These are phyloP conservation scores for Asterophora lycoperdoides DNA, from an alignment of 768 basidiomycete species.

Conservation along the genomic window DNA sequence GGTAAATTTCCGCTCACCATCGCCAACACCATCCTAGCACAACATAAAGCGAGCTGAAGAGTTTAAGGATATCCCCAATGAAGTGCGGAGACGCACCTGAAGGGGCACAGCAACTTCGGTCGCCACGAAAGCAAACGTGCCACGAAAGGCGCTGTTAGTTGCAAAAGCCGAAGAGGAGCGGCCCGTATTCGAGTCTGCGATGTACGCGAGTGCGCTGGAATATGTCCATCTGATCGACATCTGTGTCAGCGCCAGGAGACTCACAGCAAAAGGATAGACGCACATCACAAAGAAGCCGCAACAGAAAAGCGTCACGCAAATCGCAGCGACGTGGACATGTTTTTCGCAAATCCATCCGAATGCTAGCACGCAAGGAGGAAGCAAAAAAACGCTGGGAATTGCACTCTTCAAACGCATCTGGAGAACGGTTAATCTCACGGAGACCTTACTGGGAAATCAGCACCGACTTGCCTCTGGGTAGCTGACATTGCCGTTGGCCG, in stretches of 20 bases:
- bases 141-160: slow-evolving; percentile 73
- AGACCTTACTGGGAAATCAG: not conserved
- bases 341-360: slow-evolving; percentile 75
- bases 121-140: slow-evolving; percentile 60
- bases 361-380: slow-evolving; percentile 57
- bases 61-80: not conserved
- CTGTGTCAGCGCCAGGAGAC: not conserved
- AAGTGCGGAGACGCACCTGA: slow-evolving; percentile 39
- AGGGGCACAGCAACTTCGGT: slow-evolving; percentile 73
- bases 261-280: slow-evolving; percentile 19
- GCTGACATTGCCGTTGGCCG: slow-evolving; percentile 35
- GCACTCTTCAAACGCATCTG: slow-evolving; percentile 75
- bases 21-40: slow-evolving; percentile 59
- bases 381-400: slow-evolving; percentile 48
- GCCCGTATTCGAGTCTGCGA: slow-evolving; percentile 84
- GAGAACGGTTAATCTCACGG: not conserved
- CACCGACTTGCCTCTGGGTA: slow-evolving; percentile 59
- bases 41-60: not conserved
- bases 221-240: slow-evolving; percentile 45
- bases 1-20: slow-evolving; percentile 46
- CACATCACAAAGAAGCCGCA: slow-evolving; percentile 75
- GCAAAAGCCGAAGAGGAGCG: slow-evolving; percentile 74
- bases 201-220: slow-evolving; percentile 70
- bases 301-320: slow-evolving; percentile 70
- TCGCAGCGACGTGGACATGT: slow-evolving; percentile 58